Evolutionary conservation across 352 stramenopile species (phyloP), one percentile per base, ranked within the genome.

Genomic region (Pythium utonaiense): DNA sequence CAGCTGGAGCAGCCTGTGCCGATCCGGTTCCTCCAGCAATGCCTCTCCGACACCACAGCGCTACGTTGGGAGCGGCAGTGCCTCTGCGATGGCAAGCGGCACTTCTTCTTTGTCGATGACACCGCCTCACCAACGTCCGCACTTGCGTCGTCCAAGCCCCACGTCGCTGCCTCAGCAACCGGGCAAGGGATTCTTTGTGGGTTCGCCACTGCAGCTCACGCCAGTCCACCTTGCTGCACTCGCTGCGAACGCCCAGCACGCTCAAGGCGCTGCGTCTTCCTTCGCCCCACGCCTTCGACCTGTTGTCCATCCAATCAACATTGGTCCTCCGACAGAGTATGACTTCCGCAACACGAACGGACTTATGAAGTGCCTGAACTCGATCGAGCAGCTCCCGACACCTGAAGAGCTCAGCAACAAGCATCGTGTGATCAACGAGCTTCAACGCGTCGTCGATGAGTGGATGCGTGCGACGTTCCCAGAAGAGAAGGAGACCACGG

Each of bases 291-390:
- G 77, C 17, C 74, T 88, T 12, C 53, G 74, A 8, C 78, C 75
- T 3, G 75, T 93, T 30, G 80, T 93, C 24, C 62, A 72, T 1
- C 74, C 83, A 8, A 68, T 82, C 16, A 68, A 86, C 47, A 73
- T 88, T 27, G 64, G 73, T 4, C 80, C 80, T 9, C 72, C 83
- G 3, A 82, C 64, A 9, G 86, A 91, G 58, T 92, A 90, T 64
- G 86, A 95, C 56, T 67, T 88, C n/a, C 69, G 80, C 24, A 89
- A 86, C 70, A 89, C 86, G 6, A 90, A 88, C 36, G 79, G 82
- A 0, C 62, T 95, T 27, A 82, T 93, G 80, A 93, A 93, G 63
- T 90, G 80, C 34, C 66, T 91, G 30, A 90, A 91, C 53, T 57
- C 74, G 24, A 69, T 93, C 17, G 80, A 78, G 7, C 82, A 70